A percentile compares a stretch with the other conserved stretches of the same genome.
Evolutionary conservation across 169 alveolate genomes (phyloP).

Genomic region (Plasmodium vivax): DNA sequence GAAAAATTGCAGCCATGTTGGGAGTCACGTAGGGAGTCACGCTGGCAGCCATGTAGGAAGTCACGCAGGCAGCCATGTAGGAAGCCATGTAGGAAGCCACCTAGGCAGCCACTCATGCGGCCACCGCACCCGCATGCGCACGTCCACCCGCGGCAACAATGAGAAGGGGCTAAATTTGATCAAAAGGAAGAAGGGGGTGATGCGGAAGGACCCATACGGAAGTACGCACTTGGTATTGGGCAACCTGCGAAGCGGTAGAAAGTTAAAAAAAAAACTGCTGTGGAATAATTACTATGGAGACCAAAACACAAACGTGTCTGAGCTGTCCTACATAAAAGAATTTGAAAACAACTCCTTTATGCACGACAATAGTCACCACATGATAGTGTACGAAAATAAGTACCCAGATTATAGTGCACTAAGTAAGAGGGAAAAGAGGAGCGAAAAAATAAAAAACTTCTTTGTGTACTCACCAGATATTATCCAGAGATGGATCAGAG

Average conservation of each 20-base stretch:
- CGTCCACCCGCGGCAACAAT: background rate
- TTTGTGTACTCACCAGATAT: slow-evolving; percentile 72
- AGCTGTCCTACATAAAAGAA: slow-evolving; percentile 43
- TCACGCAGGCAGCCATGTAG: background rate
- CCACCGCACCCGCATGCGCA: background rate
- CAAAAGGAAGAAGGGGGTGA: slow-evolving; percentile 24
- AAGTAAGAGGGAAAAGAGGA: background rate
- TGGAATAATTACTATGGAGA: slow-evolving; percentile 13
- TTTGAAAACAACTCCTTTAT: slow-evolving; percentile 49
- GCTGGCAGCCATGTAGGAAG: background rate
- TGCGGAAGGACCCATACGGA: slow-evolving; percentile 37
- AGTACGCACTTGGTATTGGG: slow-evolving; percentile 39
- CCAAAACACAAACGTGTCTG: slow-evolving; percentile 56
- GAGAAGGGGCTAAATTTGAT: slow-evolving; percentile 11
- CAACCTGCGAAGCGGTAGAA: slow-evolving; percentile 1
- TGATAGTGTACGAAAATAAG: slow-evolving; percentile 49
- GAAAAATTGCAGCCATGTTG: background rate
- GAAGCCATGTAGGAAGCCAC: background rate
- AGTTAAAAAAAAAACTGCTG: slow-evolving; percentile 4
- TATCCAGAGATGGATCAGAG: slow-evolving; percentile 74
- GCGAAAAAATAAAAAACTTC: slow-evolving; percentile 16
- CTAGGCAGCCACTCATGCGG: background rate
- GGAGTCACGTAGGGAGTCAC: no score
- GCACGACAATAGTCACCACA: slow-evolving; percentile 40
- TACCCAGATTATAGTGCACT: slow-evolving; percentile 13